Evolutionary conservation across 768 basidiomycete genomes (phyloP).

Genomic region (Trametes cubensis): DNA sequence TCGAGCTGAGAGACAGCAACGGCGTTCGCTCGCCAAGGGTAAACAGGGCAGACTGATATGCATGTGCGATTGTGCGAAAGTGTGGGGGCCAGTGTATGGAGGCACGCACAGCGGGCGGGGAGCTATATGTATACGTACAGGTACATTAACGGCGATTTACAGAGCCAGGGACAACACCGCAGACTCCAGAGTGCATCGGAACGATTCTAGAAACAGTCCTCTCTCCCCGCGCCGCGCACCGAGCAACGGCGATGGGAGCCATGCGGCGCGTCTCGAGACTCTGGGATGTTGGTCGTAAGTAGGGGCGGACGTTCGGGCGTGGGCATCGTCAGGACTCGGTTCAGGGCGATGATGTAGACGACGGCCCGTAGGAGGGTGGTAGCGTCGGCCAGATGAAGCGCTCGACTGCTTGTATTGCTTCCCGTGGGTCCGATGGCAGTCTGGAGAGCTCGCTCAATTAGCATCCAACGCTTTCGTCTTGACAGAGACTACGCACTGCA

Average conservation of each 20-base stretch:
- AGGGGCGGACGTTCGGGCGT: too few relatives aligned
- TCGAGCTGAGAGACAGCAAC: too few relatives aligned
- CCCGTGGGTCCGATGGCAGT: constrained; percentile 67
- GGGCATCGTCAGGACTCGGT: too few relatives aligned
- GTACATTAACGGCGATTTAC: constrained; percentile 18
- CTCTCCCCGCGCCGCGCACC: not conserved
- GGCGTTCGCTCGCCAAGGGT: too few relatives aligned
- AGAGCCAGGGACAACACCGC: not conserved
- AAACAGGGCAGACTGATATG: too few relatives aligned
- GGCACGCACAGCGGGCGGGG: not conserved
- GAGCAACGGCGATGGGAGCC: too few relatives aligned
- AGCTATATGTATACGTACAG: constrained; percentile 5
- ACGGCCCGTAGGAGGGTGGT: constrained; percentile 14
- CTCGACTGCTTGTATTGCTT: constrained; percentile 66
- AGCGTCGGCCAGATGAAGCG: constrained; percentile 73
- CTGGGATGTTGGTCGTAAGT: too few relatives aligned
- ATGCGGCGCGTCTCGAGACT: too few relatives aligned
- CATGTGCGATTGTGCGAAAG: not conserved
- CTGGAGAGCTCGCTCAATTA: constrained; percentile 40
- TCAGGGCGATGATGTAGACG: not conserved
- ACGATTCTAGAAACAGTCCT: not conserved
- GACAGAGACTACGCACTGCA: constrained; percentile 54
- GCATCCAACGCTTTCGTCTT: constrained; percentile 3
- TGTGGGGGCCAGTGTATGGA: not conserved
- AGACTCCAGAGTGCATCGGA: not conserved